A percentile compares a stretch with the other conserved stretches of the same genome.
phyloP scores from a whole-genome alignment of 192 early-diverging fungal genomes.

The Umbelopsis vinacea region DNA sequence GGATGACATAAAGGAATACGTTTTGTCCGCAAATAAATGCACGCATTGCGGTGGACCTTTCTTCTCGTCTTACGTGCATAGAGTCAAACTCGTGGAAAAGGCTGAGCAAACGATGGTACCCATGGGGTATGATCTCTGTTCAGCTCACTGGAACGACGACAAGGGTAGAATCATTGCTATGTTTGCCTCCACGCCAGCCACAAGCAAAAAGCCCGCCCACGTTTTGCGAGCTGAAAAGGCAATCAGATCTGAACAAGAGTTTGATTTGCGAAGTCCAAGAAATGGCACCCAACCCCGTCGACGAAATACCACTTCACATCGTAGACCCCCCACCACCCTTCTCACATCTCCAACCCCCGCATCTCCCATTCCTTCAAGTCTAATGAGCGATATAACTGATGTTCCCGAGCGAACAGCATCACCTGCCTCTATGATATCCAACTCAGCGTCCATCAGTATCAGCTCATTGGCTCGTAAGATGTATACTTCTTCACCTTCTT shows the following conservation, averaged over 20 bases:
- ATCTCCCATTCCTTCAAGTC: background rate
- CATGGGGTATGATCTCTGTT: slow-evolving; percentile 74
- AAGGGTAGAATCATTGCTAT: slow-evolving; percentile 64
- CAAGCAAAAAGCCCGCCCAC: slow-evolving; percentile 13
- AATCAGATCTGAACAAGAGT: background rate
- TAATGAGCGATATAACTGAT: background rate
- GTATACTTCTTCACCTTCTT: background rate
- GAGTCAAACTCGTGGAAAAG: slow-evolving; percentile 69
- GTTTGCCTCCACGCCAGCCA: slow-evolving; percentile 45
- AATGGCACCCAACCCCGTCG: background rate
- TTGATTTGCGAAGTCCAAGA: background rate
- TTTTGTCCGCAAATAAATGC: slow-evolving; percentile 63
- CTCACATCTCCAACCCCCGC: background rate
- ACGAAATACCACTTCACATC: background rate
- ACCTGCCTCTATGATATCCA: background rate
- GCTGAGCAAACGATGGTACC: slow-evolving; percentile 51
- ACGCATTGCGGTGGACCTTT: slow-evolving; percentile 82
- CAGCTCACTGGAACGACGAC: slow-evolving; percentile 79
- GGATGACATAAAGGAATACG: slow-evolving; percentile 65
- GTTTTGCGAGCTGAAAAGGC: slow-evolving; percentile 12
- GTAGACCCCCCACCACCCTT: background rate
- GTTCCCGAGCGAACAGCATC: slow-evolving; percentile 4
- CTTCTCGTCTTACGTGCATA: slow-evolving; percentile 63
- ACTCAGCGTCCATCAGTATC: background rate
- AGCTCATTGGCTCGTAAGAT: slow-evolving; percentile 8